Percentiles rank a stretch among this genome's conserved stretches.
Evolutionary conservation across 2,329 filamentous ascomycete genomes (phyloP).

Genomic region (Pseudogymnoascus sp.): DNA sequence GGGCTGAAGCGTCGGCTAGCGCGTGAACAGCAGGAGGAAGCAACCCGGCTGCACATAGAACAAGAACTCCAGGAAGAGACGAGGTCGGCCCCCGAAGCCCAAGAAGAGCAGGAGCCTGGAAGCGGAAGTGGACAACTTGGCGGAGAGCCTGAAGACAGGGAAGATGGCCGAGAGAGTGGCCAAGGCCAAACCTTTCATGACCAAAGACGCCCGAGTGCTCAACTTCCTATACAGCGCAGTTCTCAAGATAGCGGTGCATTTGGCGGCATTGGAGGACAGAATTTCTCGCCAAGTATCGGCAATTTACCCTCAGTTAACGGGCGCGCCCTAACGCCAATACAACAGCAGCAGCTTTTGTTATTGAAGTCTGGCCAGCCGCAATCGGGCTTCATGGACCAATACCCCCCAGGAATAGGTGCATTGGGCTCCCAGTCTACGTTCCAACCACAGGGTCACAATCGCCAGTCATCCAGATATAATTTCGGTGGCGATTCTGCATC

Average conservation of each 20-base stretch:
- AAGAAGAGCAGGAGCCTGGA: conserved; percentile 68
- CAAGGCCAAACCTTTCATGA: conserved; percentile 43
- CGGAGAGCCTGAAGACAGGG: conserved; percentile 82
- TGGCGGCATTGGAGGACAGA: conserved; percentile 40
- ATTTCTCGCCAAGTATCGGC: conserved; percentile 42
- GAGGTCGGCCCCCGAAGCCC: conserved; percentile 38
- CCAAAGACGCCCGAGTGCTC: conserved; percentile 59
- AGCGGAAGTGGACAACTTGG: conserved; percentile 80
- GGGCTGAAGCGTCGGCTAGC: conserved; percentile 64
- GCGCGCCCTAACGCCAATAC: conserved; percentile 73
- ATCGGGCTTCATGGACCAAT: conserved; percentile 49
- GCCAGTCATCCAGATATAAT: conserved; percentile 80
- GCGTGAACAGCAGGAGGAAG: conserved; percentile 58
- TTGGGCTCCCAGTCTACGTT: conserved; percentile 36
- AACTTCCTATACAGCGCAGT: conserved; percentile 68
- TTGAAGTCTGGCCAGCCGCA: conserved; percentile 39
- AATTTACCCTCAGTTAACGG: conserved; percentile 54
- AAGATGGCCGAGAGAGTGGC: conserved; percentile 40
- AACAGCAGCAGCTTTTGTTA: conserved; percentile 60
- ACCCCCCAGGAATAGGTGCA: conserved; percentile 48
- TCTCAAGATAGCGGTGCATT: conserved; percentile 45
- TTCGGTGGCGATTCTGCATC: conserved; percentile 69
- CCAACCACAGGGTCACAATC: conserved; percentile 62
- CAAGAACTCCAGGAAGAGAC: conserved; percentile 46
- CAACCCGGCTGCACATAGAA: conserved; percentile 45